Evolutionary conservation across 2,329 filamentous ascomycete genomes (phyloP).

Genomic region (Colletotrichum aenigma): DNA sequence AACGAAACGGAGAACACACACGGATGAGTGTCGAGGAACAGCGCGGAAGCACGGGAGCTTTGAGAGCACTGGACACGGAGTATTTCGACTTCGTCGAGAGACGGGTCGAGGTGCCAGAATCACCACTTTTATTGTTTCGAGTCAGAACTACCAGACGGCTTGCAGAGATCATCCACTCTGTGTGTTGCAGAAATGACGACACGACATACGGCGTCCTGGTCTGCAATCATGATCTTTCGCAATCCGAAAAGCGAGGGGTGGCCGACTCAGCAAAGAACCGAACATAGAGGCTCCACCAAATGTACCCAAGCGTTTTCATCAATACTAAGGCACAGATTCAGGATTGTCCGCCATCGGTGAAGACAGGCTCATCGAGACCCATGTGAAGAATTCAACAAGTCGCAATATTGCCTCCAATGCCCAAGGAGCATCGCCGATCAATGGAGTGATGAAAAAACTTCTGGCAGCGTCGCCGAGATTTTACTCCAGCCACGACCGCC

Average conservation of each 20-base stretch:
- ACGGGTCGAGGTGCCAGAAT: background rate
- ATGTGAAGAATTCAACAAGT: background rate
- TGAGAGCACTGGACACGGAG: background rate
- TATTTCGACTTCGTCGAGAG: background rate
- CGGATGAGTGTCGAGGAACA: background rate
- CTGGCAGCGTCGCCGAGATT: background rate
- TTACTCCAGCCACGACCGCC: background rate
- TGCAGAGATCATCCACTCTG: background rate
- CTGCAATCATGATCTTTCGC: background rate
- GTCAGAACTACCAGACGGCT: background rate
- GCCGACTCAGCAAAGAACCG: background rate
- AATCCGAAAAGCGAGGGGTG: background rate
- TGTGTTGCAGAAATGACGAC: background rate
- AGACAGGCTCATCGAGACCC: background rate
- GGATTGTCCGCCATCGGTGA: background rate
- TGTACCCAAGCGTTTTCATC: slow-evolving; percentile 15
- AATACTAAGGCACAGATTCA: slow-evolving; percentile 1
- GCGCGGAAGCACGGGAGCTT: background rate
- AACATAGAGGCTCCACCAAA: background rate
- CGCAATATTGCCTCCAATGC: background rate
- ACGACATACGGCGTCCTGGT: background rate
- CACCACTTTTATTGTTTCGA: background rate
- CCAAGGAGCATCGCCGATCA: background rate
- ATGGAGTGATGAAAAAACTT: background rate
- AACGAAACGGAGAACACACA: background rate